phyloP scores from a whole-genome alignment of 257 asterid species.

The Salvia hispanica region DNA sequence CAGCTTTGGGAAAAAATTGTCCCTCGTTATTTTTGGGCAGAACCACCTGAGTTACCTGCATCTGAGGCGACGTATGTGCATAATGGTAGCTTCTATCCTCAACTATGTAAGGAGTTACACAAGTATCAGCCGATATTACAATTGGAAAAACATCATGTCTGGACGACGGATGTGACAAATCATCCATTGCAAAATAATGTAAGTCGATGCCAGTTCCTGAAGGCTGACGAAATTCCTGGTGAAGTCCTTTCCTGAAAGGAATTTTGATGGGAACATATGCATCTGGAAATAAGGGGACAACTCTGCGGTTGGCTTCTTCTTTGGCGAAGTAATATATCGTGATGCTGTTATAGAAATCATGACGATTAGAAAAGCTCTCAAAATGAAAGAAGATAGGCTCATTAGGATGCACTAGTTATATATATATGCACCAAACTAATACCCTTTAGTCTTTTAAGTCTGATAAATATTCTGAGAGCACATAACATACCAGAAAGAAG shows the following conservation, averaged over 20 bases:
- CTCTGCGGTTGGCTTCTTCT: slow-evolving; percentile 54
- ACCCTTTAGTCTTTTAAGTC: background rate
- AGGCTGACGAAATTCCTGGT: slow-evolving; percentile 72
- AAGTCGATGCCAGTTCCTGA: slow-evolving; percentile 75
- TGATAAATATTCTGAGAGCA: background rate
- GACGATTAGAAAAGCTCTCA: slow-evolving; percentile 32
- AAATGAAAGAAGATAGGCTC: background rate
- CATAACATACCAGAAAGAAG: background rate
- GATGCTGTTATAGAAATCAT: slow-evolving; percentile 54
- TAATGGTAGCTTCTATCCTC: slow-evolving; percentile 39
- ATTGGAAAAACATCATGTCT: slow-evolving; percentile 62
- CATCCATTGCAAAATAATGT: slow-evolving; percentile 47
- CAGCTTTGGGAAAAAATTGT: slow-evolving; percentile 47
- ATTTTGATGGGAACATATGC: slow-evolving; percentile 54
- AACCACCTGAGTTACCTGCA: slow-evolving; percentile 66
- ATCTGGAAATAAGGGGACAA: slow-evolving; percentile 54
- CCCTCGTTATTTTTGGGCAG: slow-evolving; percentile 49
- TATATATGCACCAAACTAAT: background rate
- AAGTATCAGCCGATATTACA: slow-evolving; percentile 61
- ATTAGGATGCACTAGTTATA: slow-evolving; percentile 12
- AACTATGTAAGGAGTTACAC: slow-evolving; percentile 39
- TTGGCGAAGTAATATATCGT: slow-evolving; percentile 69
- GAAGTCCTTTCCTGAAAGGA: slow-evolving; percentile 70
- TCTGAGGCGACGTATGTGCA: slow-evolving; percentile 44
- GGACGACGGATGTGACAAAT: slow-evolving; percentile 47